Percentiles rank a stretch among this genome's conserved stretches.
These are phyloP conservation scores for Corymbia maculata DNA, from an alignment of 345 rosid species.

Conservation along the genomic window DNA sequence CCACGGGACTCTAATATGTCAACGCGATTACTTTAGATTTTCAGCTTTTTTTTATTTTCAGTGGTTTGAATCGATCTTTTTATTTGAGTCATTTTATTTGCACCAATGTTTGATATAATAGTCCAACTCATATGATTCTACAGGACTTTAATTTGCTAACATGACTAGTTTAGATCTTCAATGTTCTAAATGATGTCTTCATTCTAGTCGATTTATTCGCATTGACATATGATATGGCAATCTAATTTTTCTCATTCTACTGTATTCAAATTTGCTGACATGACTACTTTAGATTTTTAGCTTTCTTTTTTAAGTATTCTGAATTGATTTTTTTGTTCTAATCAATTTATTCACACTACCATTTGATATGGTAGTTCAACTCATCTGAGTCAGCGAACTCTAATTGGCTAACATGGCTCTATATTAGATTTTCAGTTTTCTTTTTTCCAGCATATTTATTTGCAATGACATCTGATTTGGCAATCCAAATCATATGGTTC, in stretches of 20 bases:
- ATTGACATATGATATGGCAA: neutral
- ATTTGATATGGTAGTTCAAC: neutral
- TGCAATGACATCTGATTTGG: no score
- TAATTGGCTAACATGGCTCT: neutral
- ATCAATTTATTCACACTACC: neutral
- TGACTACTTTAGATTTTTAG: neutral
- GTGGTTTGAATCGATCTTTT: neutral
- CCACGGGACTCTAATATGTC: neutral
- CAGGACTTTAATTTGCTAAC: neutral
- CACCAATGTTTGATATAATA: neutral
- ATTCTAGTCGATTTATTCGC: neutral
- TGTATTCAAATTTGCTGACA: neutral
- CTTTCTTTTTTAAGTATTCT: no score
- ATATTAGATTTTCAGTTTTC: neutral
- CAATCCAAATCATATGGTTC: no score
- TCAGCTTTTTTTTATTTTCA: neutral
- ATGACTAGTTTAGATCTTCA: neutral
- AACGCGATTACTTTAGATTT: rapidly evolving
- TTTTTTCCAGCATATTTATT: neutral
- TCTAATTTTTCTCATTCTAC: rapidly evolving
- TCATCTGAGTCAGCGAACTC: neutral
- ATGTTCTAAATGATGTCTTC: rapidly evolving
- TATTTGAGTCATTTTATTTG: neutral
- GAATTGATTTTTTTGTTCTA: neutral
- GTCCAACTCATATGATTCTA: neutral